Percentiles rank a stretch among this genome's conserved stretches.
Conservation (phyloP, 177 flowering plant genomes). For the Tripterygium wilfordii region DNA sequence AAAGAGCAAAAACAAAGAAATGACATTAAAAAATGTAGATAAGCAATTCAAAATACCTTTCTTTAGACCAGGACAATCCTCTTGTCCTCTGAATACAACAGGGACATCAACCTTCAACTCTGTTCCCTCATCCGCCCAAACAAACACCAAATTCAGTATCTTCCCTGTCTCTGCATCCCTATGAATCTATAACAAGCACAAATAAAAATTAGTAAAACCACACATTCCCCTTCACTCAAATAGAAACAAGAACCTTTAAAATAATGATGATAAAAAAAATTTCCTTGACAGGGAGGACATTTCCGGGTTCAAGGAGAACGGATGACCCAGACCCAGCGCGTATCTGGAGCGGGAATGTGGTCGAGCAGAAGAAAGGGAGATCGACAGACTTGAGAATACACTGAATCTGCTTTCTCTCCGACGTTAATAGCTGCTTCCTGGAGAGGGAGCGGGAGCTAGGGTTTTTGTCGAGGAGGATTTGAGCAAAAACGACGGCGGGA, state of each 20-base stretch:
- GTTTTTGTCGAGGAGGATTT: conserved; percentile 19
- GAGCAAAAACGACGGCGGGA: conserved; percentile 77
- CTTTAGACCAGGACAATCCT: conserved; percentile 60
- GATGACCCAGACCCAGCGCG: conserved; percentile 89
- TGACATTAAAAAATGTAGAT: too few relatives aligned
- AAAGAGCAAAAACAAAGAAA: neutral
- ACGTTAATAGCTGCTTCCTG: conserved; percentile 58
- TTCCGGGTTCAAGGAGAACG: conserved; percentile 61
- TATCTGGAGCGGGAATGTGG: conserved; percentile 73
- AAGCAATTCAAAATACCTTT: too few relatives aligned
- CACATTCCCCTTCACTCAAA: too few relatives aligned
- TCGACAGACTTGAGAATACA: conserved; percentile 51
- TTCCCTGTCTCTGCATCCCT: conserved; percentile 28
- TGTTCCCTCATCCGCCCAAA: conserved; percentile 74
- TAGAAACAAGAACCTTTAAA: neutral
- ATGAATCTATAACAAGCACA: conserved; percentile 28
- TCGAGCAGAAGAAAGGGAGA: conserved; percentile 66
- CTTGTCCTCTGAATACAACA: conserved; percentile 70
- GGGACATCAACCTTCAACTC: conserved; percentile 74
- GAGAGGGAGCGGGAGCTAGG: conserved; percentile 23
- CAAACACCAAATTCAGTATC: conserved; percentile 53
- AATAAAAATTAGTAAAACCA: too few relatives aligned
- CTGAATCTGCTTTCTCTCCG: conserved; percentile 74
- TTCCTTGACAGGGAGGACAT: conserved; percentile 79
- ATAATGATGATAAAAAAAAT: neutral